Percentiles rank a stretch among this genome's conserved stretches.
phyloP scores from a whole-genome alignment of 768 basidiomycete species.

The Neoboletus magnificus region DNA sequence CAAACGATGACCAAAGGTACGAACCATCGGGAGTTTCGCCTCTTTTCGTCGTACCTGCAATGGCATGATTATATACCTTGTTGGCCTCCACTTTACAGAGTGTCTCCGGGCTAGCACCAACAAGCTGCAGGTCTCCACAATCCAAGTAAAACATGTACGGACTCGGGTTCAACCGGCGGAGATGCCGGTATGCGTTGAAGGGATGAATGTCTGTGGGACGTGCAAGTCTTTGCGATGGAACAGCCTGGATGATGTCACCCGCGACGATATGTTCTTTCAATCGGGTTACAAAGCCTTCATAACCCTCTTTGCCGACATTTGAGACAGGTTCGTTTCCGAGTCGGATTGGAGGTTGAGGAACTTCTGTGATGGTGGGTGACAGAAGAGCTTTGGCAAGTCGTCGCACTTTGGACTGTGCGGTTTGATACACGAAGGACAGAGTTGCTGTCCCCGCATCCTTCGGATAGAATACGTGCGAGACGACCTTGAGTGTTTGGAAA shows the following conservation, averaged over 20 bases:
- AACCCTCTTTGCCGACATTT: slow-evolving; percentile 92
- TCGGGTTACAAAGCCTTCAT: slow-evolving; percentile 85
- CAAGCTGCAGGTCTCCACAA: slow-evolving; percentile 88
- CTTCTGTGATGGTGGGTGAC: slow-evolving; percentile 53
- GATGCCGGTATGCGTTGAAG: slow-evolving; percentile 93
- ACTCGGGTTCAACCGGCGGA: slow-evolving; percentile 93
- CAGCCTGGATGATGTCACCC: slow-evolving; percentile 98
- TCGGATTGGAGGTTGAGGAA: slow-evolving; percentile 58
- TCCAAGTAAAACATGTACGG: slow-evolving; percentile 99
- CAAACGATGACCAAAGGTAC: slow-evolving; percentile 21
- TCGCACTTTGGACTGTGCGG: slow-evolving; percentile 78
- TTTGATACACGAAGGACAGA: slow-evolving; percentile 83
- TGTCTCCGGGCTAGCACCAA: slow-evolving; percentile 98
- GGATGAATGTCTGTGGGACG: slow-evolving; percentile 88
- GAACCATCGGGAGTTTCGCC: slow-evolving; percentile 83
- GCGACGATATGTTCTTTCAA: slow-evolving; percentile 93
- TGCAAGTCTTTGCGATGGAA: slow-evolving; percentile 88
- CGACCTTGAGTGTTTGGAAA: slow-evolving; percentile 90
- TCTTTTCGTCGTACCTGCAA: slow-evolving; percentile 90
- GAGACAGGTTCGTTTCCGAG: slow-evolving; percentile 71
- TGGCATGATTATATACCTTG: slow-evolving; percentile 95
- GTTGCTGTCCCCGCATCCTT: slow-evolving; percentile 62
- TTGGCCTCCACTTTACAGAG: slow-evolving; percentile 92
- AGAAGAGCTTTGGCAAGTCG: slow-evolving; percentile 73
- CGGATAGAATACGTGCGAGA: slow-evolving; percentile 92